phyloP scores from a whole-genome alignment of 257 asterid genomes.

The Nicotiana sylvestris region DNA sequence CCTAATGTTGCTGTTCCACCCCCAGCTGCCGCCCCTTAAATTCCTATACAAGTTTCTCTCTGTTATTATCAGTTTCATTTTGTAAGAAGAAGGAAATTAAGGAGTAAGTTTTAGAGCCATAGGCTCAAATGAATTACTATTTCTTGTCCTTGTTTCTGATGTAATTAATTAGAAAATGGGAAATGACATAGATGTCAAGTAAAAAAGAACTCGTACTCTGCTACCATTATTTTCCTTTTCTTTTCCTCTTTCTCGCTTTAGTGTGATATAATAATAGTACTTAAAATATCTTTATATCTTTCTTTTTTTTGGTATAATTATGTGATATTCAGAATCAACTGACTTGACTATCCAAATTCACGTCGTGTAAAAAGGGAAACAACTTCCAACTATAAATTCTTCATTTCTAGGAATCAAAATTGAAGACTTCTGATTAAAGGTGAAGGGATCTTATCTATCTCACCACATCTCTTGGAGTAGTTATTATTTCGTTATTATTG shows the following conservation, averaged over 20 bases:
- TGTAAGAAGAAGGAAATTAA: neutral
- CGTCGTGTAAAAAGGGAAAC: too few species aligned
- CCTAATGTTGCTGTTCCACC: neutral
- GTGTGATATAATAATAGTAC: neutral
- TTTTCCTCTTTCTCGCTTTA: neutral
- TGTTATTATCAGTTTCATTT: neutral
- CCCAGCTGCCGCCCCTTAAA: neutral
- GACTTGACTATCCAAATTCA: neutral
- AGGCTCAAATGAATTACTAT: neutral
- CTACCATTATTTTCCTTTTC: neutral
- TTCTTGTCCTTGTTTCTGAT: neutral
- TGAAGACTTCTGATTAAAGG: too few species aligned
- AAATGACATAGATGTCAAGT: neutral
- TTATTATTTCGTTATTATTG: too few species aligned
- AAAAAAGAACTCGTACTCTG: neutral
- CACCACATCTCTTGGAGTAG: too few species aligned
- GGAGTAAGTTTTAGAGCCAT: neutral
- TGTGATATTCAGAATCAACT: too few species aligned
- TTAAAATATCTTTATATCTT: neutral
- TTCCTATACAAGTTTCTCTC: neutral
- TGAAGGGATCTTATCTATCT: neutral
- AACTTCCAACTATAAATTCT: too few species aligned
- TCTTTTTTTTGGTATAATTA: too few species aligned
- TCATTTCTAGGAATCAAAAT: fast-evolving
- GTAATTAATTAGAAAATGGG: neutral